Percentiles rank a stretch among this genome's conserved stretches.
These are phyloP conservation scores for Xylaria polymorpha DNA, from an alignment of 2,329 filamentous ascomycete genomes.

Conservation along the genomic window DNA sequence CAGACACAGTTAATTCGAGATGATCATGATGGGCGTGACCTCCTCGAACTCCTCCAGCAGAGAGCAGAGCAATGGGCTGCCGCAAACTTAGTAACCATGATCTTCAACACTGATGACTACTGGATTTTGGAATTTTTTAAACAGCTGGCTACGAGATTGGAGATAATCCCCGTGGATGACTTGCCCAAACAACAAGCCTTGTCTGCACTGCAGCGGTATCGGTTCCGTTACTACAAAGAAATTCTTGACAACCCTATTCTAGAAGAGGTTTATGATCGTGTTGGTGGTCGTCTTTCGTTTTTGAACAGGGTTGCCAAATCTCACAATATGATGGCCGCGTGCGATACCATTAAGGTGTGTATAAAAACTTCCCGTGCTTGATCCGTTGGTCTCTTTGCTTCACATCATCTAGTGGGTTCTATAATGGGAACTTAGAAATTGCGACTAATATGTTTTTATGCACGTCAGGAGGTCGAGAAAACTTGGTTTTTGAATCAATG, in stretches of 20 bases:
- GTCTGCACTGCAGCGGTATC: slow-evolving; percentile 80
- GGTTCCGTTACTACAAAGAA: slow-evolving; percentile 80
- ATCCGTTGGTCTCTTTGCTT: too few species aligned
- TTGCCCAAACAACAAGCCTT: slow-evolving; percentile 83
- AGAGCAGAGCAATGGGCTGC: slow-evolving; percentile 97
- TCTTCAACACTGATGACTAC: slow-evolving; percentile 97
- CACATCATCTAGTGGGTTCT: too few species aligned
- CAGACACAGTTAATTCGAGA: slow-evolving; percentile 91
- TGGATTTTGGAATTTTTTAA: slow-evolving; percentile 98
- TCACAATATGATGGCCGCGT: slow-evolving; percentile 80
- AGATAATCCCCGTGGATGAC: slow-evolving; percentile 87
- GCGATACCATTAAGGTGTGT: slow-evolving; percentile 69
- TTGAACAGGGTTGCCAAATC: slow-evolving; percentile 92
- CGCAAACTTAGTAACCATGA: slow-evolving; percentile 86
- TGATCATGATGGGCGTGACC: slow-evolving; percentile 90
- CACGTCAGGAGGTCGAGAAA: slow-evolving; percentile 67
- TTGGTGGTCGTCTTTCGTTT: slow-evolving; percentile 90
- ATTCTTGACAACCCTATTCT: slow-evolving; percentile 65
- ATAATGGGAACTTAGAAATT: too few species aligned
- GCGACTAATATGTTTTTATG: too few species aligned
- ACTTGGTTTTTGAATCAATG: slow-evolving; percentile 85
- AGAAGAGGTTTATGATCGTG: slow-evolving; percentile 83
- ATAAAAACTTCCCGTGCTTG: too few species aligned
- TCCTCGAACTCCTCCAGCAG: slow-evolving; percentile 95
- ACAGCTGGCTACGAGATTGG: slow-evolving; percentile 92